Base-by-base conservation (phyloP, 2,329 filamentous ascomycete species). In the Incumbomyces delicatus region DNA sequence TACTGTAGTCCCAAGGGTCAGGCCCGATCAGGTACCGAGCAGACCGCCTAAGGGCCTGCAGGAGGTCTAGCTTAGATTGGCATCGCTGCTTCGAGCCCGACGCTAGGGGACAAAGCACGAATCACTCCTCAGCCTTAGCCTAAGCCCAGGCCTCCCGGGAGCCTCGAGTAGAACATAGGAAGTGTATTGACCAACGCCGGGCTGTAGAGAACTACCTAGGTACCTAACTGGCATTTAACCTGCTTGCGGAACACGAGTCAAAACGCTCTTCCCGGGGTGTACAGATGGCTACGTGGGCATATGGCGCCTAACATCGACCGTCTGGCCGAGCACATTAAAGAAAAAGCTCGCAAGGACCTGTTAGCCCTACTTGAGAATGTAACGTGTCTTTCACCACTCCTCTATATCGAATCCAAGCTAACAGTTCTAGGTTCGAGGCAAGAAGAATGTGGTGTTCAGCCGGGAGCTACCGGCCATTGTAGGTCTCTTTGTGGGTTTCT, bases 391-490 rank as follows among this genome's bases (percentile, higher is more conserved):
- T 49, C 29, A n/a, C 3, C 14, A 16, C 6, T 30, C 18, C 2
- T 12, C 30, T n/a, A 11, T 17, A 17, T 17, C 20, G 14, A 16
- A 16, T 16, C n/a, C 8, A 31, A 20, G 52, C 41, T 42, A 41
- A 44, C 48, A 14, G 51, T 44, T 52, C 37, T 61, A 98, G 92
- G 87, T 96, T 55, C 86, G 90, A 63, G 94, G 94, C 58, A 98
- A 96, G 78, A 98, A 98, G 76, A 96, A 95, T 61, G 74, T 98
- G 51, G 85, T 98, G 44, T 83, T 98, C 61, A 90, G 96, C 65
- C 86, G 85, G 66, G 83, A 82, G 58, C 76, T 98, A 58, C 88
- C 90, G 56, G 92, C 90, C 18, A 87, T 89, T 27, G 77, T 98
- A 57, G 87, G 89, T 50, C 76, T 90, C 50, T 83, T 98, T 56